Evolutionary conservation across 2,329 filamentous ascomycete genomes (phyloP), one percentile per base, ranked within the genome.

Genomic region (Clonostachys rhizophaga): DNA sequence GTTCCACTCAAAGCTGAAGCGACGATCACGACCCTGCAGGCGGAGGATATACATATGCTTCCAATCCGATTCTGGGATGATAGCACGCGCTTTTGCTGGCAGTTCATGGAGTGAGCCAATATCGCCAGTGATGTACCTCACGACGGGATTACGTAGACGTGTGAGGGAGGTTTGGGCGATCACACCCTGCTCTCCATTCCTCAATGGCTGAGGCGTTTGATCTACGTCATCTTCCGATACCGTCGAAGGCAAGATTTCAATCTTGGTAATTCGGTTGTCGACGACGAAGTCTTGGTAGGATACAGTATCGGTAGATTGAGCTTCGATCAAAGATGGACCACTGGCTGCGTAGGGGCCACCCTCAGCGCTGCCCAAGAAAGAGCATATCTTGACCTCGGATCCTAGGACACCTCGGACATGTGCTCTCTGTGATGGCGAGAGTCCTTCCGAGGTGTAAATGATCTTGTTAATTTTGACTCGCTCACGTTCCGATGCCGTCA

Each of bases 1-100:
- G 18, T 62, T 64, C 63, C 68, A 70, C 6, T 64, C 54, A 48
- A 75, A 75, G 46, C 71, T 74, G 46, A 70, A 68, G 1, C 68
- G 61, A 2, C 53, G 56, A 45, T 74, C 68, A 1, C 71, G 70
- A 0, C 71, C 71, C 1, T 63, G 54, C 0, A 74, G 48, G 1
- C 68, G 68, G 3, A 73, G 55, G 1, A 72, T 17, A 1, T 59
- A 61, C 3, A 67, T 44, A 42, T 66, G 50, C 1, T 53, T 48
- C 34, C 53, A 50, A 5, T 63, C 54, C 0, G 45, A 42, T 2
- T 56, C 52, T 0, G 60, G 44, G 36, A 39, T 18, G 17, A n/a
- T 39, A 3, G 36, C 36, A 8, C 17, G 14, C 7, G 14, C 36
- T 8, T 39, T n/a, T 18, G n/a, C 36, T 18, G 36, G 36, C 3